These are phyloP conservation scores for Pouteria glomerata DNA, from an alignment of 148 eudicot species.

Conservation along the genomic window DNA sequence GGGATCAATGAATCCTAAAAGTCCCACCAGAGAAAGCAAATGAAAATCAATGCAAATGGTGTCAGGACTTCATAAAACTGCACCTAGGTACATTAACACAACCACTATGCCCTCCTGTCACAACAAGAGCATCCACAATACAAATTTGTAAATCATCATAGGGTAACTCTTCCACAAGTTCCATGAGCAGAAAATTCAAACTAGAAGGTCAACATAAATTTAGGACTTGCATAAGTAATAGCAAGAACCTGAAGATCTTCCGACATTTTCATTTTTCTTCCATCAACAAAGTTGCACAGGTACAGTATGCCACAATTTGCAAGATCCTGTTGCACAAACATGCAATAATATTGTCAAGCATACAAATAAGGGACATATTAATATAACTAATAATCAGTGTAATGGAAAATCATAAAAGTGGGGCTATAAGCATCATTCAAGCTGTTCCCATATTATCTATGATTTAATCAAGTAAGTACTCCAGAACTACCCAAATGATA, in stretches of 20 bases:
- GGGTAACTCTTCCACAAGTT: not conserved
- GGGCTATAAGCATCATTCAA: not conserved
- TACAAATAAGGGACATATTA: not conserved
- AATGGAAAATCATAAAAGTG: not conserved
- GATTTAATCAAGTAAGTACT: not conserved
- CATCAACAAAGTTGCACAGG: constrained; percentile 56
- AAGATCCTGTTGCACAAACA: constrained; percentile 35
- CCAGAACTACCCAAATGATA: not conserved
- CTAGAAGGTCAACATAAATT: not conserved
- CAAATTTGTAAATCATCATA: not conserved
- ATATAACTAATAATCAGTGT: too few species aligned
- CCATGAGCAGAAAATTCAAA: not conserved
- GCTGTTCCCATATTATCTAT: not conserved
- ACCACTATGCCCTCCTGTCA: not conserved
- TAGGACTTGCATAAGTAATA: not conserved
- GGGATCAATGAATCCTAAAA: not conserved
- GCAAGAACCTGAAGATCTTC: constrained; percentile 27
- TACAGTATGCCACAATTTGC: constrained; percentile 57
- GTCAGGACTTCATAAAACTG: not conserved
- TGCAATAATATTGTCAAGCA: not conserved
- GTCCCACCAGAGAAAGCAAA: not conserved
- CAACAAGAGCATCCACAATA: not conserved
- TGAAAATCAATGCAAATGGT: not conserved
- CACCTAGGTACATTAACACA: not conserved
- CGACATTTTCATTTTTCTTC: constrained; percentile 37